Evolutionary conservation across 1,284 basidiomycete species (phyloP).

Genomic region (Rhodotorula sp.): DNA sequence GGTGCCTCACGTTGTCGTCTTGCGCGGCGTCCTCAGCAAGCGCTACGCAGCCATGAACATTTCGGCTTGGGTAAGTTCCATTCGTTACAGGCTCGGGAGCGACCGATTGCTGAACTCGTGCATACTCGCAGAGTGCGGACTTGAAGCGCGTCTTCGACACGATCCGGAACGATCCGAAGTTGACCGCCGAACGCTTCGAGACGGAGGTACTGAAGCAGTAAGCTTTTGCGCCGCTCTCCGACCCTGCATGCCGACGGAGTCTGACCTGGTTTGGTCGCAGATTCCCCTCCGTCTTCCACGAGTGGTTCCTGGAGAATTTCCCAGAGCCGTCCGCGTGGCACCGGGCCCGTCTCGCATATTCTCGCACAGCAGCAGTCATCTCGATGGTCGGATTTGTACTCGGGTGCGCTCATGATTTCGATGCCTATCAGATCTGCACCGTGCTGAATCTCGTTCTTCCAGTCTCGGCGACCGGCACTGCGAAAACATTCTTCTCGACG

Average conservation of each 20-base stretch:
- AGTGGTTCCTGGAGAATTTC: conserved; percentile 97
- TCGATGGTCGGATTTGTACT: conserved; percentile 98
- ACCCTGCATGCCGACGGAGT: neutral
- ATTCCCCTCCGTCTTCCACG: conserved; percentile 84
- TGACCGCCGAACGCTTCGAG: conserved; percentile 61
- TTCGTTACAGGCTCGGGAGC: neutral
- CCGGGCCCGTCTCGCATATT: conserved; percentile 78
- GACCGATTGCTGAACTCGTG: neutral
- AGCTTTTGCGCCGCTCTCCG: conserved; percentile 41
- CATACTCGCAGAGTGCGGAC: conserved; percentile 53
- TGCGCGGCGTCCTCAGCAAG: conserved; percentile 74
- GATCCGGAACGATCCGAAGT: conserved; percentile 59
- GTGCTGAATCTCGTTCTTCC: neutral
- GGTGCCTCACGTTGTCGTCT: conserved; percentile 89
- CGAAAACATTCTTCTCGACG: conserved; percentile 94
- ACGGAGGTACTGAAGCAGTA: conserved; percentile 63
- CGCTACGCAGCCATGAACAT: conserved; percentile 68
- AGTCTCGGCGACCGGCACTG: conserved; percentile 96
- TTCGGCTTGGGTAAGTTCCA: conserved; percentile 44
- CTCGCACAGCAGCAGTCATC: conserved; percentile 92
- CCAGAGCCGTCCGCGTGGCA: conserved; percentile 96
- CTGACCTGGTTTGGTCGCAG: conserved; percentile 49
- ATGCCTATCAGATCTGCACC: no score
- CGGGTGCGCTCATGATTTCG: conserved; percentile 60
- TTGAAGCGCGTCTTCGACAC: conserved; percentile 59